Evolutionary conservation across 2,329 filamentous ascomycete species (phyloP).

Genomic region (Atkinsonella texensis): DNA sequence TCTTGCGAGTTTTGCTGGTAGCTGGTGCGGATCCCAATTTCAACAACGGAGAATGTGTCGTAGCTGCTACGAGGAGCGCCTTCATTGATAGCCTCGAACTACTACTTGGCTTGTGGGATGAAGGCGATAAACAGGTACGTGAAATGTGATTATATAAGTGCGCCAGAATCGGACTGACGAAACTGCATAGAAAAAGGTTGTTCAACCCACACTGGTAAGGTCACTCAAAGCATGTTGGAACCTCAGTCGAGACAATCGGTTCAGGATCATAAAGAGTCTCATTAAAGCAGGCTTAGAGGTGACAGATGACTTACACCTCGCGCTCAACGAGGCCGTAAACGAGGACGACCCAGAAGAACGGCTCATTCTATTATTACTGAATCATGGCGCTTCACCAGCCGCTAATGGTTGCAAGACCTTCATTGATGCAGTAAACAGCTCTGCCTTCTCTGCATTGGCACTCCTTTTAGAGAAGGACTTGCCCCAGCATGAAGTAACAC

Average conservation of each 20-base stretch:
- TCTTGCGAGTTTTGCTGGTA: conserved; percentile 38
- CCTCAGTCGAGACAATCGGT: conserved; percentile 34
- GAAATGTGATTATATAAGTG: background rate
- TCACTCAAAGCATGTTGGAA: conserved; percentile 43
- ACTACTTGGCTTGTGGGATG: conserved; percentile 34
- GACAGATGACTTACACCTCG: conserved; percentile 37
- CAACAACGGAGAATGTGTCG: conserved; percentile 41
- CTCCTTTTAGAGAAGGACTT: conserved; percentile 31
- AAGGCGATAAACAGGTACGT: conserved; percentile 29
- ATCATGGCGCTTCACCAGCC: conserved; percentile 38
- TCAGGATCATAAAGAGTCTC: conserved; percentile 35
- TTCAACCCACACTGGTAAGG: conserved; percentile 32
- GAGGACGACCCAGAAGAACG: conserved; percentile 37
- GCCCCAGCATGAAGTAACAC: conserved; percentile 29
- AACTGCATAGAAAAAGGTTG: conserved; percentile 29
- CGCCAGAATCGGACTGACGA: background rate
- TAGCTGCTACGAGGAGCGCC: conserved; percentile 39
- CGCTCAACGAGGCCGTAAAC: conserved; percentile 39
- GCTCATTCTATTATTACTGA: conserved; percentile 34
- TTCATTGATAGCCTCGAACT: conserved; percentile 37
- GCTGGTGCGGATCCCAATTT: conserved; percentile 44
- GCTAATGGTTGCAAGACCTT: conserved; percentile 40
- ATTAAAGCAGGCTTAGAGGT: conserved; percentile 37
- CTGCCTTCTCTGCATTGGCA: conserved; percentile 26
- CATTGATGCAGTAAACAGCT: conserved; percentile 32